Evolutionary conservation across 1,284 basidiomycete species (phyloP).

Genomic region (Moesziomyces aphidis): DNA sequence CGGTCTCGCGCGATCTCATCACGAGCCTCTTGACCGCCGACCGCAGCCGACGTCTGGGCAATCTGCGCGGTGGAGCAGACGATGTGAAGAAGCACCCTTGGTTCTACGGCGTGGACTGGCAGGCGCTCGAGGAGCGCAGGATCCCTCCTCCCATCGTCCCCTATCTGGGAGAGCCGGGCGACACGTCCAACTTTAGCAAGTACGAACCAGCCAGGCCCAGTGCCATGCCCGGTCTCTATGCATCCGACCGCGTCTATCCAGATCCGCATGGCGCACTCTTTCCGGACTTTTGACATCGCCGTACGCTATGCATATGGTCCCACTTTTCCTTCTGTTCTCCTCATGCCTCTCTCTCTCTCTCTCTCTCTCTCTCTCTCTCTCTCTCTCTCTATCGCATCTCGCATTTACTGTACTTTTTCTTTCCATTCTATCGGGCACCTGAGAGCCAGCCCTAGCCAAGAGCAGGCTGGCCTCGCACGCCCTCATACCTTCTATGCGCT

Average conservation of each 20-base stretch:
- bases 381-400: constrained; percentile 7
- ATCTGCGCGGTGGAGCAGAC: constrained; percentile 70
- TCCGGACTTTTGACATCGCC: constrained; percentile 19
- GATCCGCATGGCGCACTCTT: constrained; percentile 32
- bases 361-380: constrained; percentile 8
- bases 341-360: constrained; percentile 4
- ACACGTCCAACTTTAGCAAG: constrained; percentile 68
- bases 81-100: constrained; percentile 71
- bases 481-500: not conserved
- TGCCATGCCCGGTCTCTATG: constrained; percentile 32
- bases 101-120: constrained; percentile 72
- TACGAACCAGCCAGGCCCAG: constrained; percentile 40
- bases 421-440: not conserved
- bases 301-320: not conserved
- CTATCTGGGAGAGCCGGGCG: constrained; percentile 73
- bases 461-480: not conserved
- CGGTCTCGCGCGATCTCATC: constrained; percentile 70
- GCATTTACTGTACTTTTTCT: constrained; percentile 10
- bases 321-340: constrained; percentile 1
- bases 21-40: constrained; percentile 70
- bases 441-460: not conserved
- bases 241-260: constrained; percentile 7
- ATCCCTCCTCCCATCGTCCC: constrained; percentile 71
- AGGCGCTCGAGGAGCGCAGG: constrained; percentile 63
- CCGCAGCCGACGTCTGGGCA: constrained; percentile 70